phyloP scores from a whole-genome alignment of 257 asterid species.

The Striga asiatica region DNA sequence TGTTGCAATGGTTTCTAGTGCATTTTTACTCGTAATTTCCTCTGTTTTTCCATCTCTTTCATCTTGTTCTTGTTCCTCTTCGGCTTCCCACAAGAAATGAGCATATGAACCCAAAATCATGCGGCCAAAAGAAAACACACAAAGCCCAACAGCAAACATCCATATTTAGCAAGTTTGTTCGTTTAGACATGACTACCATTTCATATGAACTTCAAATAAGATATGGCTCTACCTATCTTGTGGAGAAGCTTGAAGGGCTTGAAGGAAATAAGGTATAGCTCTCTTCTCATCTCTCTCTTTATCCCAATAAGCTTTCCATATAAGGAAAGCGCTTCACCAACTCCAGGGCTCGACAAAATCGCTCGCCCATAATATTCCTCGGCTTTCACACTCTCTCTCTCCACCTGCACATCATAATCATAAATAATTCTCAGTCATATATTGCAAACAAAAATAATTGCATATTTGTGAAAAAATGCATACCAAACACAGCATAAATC shows the following conservation, averaged over 20 bases:
- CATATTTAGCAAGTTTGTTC: too few species aligned
- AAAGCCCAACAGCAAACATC: too few species aligned
- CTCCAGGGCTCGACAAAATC: conserved; percentile 55
- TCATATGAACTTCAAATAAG: too few species aligned
- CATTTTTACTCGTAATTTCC: neutral
- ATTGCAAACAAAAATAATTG: too few species aligned
- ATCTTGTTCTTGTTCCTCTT: conserved; percentile 23
- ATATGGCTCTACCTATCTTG: conserved; percentile 40
- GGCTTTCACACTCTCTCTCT: conserved; percentile 48
- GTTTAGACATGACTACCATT: too few species aligned
- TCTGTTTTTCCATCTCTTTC: too few species aligned
- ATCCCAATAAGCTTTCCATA: conserved; percentile 69
- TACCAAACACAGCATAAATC: too few species aligned
- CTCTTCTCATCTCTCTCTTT: conserved; percentile 41
- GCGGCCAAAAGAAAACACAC: conserved; percentile 20
- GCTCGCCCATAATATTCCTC: conserved; percentile 70
- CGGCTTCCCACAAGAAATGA: conserved; percentile 64
- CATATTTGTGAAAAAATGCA: too few species aligned
- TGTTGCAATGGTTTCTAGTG: neutral
- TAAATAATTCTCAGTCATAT: too few species aligned
- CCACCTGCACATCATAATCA: too few species aligned
- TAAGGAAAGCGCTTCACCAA: conserved; percentile 52
- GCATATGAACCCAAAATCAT: conserved; percentile 65
- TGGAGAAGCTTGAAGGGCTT: conserved; percentile 58
- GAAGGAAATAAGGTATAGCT: conserved; percentile 54